Evolutionary conservation across 768 basidiomycete species (phyloP).

Genomic region (Hydnomerulius pinastri): DNA sequence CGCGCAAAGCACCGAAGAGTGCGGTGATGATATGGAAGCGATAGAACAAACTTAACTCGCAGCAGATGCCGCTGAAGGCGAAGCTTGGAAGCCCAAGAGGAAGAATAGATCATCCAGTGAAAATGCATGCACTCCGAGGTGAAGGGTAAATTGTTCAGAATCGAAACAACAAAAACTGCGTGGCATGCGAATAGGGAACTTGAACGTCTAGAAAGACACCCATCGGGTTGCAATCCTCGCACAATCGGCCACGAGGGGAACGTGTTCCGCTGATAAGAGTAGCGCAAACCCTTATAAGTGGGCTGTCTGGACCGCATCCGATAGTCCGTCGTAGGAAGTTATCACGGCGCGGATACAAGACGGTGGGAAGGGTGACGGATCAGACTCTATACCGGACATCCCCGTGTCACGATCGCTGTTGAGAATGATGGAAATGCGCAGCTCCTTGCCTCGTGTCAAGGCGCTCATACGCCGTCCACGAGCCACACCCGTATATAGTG

Average conservation of each 20-base stretch:
- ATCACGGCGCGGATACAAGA: slow-evolving; percentile 21
- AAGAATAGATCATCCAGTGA: slow-evolving; percentile 11
- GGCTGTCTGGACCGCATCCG: slow-evolving; percentile 10
- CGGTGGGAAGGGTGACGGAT: slow-evolving; percentile 16
- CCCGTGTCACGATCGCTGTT: slow-evolving; percentile 21
- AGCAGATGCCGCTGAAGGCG: slow-evolving; percentile 6
- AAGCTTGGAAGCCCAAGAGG: slow-evolving; percentile 1
- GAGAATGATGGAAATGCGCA: slow-evolving; percentile 12
- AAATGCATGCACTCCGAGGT: slow-evolving; percentile 7
- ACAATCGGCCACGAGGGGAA: slow-evolving; percentile 20
- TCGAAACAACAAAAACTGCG: slow-evolving; percentile 7
- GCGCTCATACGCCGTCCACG: slow-evolving; percentile 17
- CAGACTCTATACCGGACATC: slow-evolving; percentile 23
- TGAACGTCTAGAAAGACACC: slow-evolving; percentile 10
- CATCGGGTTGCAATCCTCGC: slow-evolving; percentile 9
- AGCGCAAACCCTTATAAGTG: slow-evolving; percentile 15
- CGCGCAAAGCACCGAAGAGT: slow-evolving; percentile 9
- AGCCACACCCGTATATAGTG: slow-evolving; percentile 16
- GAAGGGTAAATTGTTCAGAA: slow-evolving; percentile 6
- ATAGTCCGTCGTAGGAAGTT: slow-evolving; percentile 12
- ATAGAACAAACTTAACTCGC: slow-evolving; percentile 3
- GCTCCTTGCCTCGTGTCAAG: slow-evolving; percentile 17
- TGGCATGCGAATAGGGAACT: slow-evolving; percentile 6
- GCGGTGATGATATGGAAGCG: slow-evolving; percentile 3
- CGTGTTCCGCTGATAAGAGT: slow-evolving; percentile 14